A percentile compares a stretch with the other conserved stretches of the same genome.
Evolutionary conservation across 2,329 filamentous ascomycete species (phyloP).

Genomic region (Aspergillus sojae): DNA sequence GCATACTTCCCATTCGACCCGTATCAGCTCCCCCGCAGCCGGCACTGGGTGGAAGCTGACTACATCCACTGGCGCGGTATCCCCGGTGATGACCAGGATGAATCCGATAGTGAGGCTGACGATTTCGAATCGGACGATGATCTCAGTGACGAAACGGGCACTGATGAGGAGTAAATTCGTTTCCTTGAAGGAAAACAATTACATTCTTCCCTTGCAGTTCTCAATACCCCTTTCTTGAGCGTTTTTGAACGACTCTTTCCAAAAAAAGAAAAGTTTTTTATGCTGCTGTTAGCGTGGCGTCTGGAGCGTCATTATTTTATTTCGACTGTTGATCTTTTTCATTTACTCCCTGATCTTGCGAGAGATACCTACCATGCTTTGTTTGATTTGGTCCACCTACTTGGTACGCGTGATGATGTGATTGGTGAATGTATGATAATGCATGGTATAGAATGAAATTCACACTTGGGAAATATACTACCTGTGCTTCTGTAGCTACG

Average conservation of each 20-base stretch:
- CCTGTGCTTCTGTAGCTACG: background rate
- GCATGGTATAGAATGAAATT: conserved; percentile 3
- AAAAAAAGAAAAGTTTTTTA: background rate
- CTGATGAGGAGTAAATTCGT: conserved; percentile 44
- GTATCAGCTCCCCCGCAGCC: conserved; percentile 85
- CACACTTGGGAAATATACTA: background rate
- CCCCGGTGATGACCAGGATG: conserved; percentile 64
- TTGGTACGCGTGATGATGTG: conserved; percentile 7
- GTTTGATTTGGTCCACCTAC: conserved; percentile 5
- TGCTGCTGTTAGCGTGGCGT: conserved; percentile 28
- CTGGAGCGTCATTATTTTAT: conserved; percentile 13
- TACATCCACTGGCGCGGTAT: conserved; percentile 81
- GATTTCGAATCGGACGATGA: conserved; percentile 35
- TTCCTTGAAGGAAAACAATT: background rate
- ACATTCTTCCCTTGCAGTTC: background rate
- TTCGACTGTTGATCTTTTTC: conserved; percentile 8
- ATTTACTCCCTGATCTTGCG: background rate
- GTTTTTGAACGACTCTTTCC: background rate
- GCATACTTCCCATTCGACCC: conserved; percentile 98
- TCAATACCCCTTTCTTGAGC: conserved; percentile 3
- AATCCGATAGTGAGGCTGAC: conserved; percentile 45
- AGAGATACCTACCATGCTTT: conserved; percentile 2
- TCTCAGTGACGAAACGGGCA: conserved; percentile 46
- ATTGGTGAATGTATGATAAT: background rate
- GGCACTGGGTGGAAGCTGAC: conserved; percentile 81